Conservation (phyloP, 2,329 filamentous ascomycete species). For the Aspergillus sp. region DNA sequence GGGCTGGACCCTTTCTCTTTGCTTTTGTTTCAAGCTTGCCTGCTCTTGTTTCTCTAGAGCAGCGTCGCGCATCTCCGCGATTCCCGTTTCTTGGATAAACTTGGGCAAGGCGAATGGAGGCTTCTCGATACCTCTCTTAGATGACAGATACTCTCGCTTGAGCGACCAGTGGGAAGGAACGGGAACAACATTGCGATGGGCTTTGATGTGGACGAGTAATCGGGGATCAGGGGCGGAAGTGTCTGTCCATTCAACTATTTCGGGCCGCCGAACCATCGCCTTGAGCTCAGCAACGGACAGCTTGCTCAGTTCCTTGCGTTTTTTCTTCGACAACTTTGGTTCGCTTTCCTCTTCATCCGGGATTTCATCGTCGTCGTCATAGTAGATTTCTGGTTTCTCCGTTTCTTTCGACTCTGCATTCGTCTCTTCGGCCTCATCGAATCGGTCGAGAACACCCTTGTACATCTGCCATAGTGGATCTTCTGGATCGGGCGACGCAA, state of each 20-base stretch:
- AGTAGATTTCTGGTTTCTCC: conserved; percentile 83
- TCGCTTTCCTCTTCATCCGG: conserved; percentile 68
- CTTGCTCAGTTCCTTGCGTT: conserved; percentile 86
- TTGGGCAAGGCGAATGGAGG: conserved; percentile 87
- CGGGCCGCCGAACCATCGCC: conserved; percentile 82
- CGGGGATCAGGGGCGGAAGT: conserved; percentile 85
- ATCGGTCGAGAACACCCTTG: conserved; percentile 77
- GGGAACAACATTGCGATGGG: conserved; percentile 90
- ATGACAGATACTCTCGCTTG: conserved; percentile 95
- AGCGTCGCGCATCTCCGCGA: conserved; percentile 96
- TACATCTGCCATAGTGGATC: conserved; percentile 82
- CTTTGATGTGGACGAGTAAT: conserved; percentile 89
- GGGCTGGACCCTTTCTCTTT: conserved; percentile 86
- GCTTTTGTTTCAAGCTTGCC: conserved; percentile 88
- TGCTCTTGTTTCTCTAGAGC: conserved; percentile 94
- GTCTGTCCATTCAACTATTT: conserved; percentile 97
- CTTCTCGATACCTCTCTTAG: conserved; percentile 95
- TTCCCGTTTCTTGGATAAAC: conserved; percentile 96
- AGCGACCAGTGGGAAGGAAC: conserved; percentile 93
- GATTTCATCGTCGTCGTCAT: conserved; percentile 79
- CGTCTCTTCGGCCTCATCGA: conserved; percentile 64
- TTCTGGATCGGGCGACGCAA: conserved; percentile 57
- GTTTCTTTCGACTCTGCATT: conserved; percentile 62
- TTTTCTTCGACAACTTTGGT: conserved; percentile 86
- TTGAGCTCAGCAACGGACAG: conserved; percentile 94